Conservation (phyloP, 2,329 filamentous ascomycete genomes). For the Diaporthe citri region DNA sequence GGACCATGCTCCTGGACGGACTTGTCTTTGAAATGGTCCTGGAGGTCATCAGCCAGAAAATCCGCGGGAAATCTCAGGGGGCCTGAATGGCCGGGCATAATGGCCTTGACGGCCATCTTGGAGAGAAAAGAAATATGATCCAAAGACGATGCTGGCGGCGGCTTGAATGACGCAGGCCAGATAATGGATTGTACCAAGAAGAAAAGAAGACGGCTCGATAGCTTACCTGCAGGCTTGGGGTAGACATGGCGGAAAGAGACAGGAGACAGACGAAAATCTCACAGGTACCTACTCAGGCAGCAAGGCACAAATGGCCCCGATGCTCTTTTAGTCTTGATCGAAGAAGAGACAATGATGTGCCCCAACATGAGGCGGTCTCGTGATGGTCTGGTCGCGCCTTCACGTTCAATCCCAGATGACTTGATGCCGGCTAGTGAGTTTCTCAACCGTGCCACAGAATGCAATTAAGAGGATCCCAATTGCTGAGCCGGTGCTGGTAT, state of each 20-base stretch:
- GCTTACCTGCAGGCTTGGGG: constrained; percentile 10
- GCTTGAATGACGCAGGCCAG: background rate
- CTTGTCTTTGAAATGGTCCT: constrained; percentile 18
- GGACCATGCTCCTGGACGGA: constrained; percentile 47
- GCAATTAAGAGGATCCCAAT: background rate
- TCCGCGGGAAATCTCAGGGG: too few relatives aligned
- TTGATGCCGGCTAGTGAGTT: background rate
- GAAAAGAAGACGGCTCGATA: background rate
- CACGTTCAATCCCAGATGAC: background rate
- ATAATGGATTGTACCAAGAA: background rate
- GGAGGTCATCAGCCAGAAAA: background rate
- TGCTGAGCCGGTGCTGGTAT: too few relatives aligned
- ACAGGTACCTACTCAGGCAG: background rate
- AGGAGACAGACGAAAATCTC: background rate
- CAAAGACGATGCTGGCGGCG: background rate
- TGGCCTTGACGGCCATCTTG: background rate
- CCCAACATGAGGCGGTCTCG: too few relatives aligned
- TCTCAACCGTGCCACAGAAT: too few relatives aligned
- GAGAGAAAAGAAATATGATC: background rate
- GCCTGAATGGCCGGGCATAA: too few relatives aligned
- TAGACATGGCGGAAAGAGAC: background rate
- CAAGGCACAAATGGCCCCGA: background rate
- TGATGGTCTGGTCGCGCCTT: background rate
- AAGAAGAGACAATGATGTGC: background rate
- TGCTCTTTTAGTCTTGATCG: background rate